Base-by-base conservation (phyloP, 495 filamentous ascomycete species). In the Poronia punctata region DNA sequence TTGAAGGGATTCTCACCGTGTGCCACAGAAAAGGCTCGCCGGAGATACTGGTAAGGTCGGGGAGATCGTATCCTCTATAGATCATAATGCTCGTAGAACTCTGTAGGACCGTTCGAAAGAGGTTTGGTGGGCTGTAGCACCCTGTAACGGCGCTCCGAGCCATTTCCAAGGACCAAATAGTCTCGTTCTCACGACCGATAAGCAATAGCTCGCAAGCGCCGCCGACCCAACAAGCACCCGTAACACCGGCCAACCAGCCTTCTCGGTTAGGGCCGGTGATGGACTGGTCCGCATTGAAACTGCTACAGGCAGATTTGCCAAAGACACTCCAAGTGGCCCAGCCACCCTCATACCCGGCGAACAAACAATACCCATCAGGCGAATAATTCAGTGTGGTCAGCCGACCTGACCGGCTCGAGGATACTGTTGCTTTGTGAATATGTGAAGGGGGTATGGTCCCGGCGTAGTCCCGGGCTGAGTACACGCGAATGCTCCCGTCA, bases 261-360 rank as follows among this genome's bases (percentile, higher is more conserved):
- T 99, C 93, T 14, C 57, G 55, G 36, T 89, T 92, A 8, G 57
- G 49, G 18, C 72, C 63, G 5, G 82, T 74, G n/a, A 86, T 68
- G 12, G 64, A 60, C 10, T 62, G 61, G 50, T 95, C 84, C 3
- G 78, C 68, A 9, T 69, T 65, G 54, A 96, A 97, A 55, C 86
- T 95, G 43, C 74, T 85, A 14, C 80, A 83, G 9, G 85, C 78
- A 3, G 81, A 74, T 59, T 95, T 96, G 14, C 93, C 93, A 61
- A 88, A 99, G 5, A 96, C 93, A 59, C 90, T 96, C 88, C 88
- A 97, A 23, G 79, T 88, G 10, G 81, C 84, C 93, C 93, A 99
- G 9, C 93, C 93, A 45, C 78, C 79, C 46, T 93, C 84, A 54
- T 88, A 97, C 16, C 92, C 93, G 27, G 83, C 88, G 61, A 99